Conservation (phyloP, 257 asterid genomes). For the Solanum phureja region DNA sequence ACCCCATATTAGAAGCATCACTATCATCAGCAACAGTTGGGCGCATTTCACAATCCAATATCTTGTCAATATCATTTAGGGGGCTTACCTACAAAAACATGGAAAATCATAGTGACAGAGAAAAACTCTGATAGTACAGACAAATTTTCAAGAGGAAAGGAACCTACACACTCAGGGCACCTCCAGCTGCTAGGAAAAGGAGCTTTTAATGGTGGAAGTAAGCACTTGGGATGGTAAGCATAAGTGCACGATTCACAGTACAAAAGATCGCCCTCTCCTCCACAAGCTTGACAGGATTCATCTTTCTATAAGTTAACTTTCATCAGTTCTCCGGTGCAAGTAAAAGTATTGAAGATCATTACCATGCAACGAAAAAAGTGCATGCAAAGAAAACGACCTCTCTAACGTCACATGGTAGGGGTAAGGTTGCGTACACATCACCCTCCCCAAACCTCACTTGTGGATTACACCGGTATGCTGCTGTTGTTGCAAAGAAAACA, state of each 20-base stretch:
- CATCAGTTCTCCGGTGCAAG: neutral
- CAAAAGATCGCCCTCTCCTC: constrained; percentile 47
- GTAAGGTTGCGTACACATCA: neutral
- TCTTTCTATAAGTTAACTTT: constrained; percentile 38
- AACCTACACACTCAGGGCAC: constrained; percentile 95
- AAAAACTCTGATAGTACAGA: neutral
- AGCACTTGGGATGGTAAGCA: constrained; percentile 77
- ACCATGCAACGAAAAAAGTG: neutral
- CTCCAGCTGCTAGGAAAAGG: constrained; percentile 74
- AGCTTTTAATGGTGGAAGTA: constrained; percentile 53
- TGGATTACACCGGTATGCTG: neutral
- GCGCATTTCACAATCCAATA: constrained; percentile 90
- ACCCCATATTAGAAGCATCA: constrained; percentile 58
- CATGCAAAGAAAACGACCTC: neutral
- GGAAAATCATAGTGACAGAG: neutral
- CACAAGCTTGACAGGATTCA: constrained; percentile 79
- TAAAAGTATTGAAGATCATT: neutral
- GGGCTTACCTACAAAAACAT: constrained; percentile 57
- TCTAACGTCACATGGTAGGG: neutral
- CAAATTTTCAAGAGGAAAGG: neutral
- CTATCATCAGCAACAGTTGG: constrained; percentile 61
- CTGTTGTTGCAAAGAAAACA: neutral
- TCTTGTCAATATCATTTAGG: constrained; percentile 75
- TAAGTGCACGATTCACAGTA: constrained; percentile 76
- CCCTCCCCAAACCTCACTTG: neutral